phyloP scores from a whole-genome alignment of 495 filamentous ascomycete species.

The Hypoxylon crocopeplum region DNA sequence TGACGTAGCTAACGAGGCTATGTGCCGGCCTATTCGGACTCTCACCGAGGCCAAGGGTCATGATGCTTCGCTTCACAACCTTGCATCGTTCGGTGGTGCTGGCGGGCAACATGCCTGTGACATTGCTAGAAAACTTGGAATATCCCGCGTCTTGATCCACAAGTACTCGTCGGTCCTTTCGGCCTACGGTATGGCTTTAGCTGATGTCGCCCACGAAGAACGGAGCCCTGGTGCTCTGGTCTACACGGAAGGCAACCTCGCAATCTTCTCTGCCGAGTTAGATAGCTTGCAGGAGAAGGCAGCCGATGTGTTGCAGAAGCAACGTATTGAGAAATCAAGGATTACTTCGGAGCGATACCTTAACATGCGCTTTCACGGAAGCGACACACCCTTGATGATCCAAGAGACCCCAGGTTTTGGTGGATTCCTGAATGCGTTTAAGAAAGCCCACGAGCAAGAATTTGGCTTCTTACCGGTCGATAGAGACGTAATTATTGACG shows the following conservation, averaged over 20 bases:
- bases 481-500: slow-evolving; percentile 79
- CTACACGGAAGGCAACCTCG: slow-evolving; percentile 48
- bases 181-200: slow-evolving; percentile 95
- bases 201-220: slow-evolving; percentile 89
- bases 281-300: slow-evolving; percentile 64
- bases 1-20: slow-evolving; percentile 93
- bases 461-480: slow-evolving; percentile 79
- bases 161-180: slow-evolving; percentile 93
- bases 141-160: slow-evolving; percentile 86
- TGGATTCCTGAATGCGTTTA: slow-evolving; percentile 64
- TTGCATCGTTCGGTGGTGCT: slow-evolving; percentile 93
- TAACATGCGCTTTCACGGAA: slow-evolving; percentile 86
- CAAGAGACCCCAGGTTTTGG: slow-evolving; percentile 58
- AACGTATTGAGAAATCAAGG: slow-evolving; percentile 64
- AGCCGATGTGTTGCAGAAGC: slow-evolving; percentile 64
- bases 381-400: slow-evolving; percentile 86
- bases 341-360: slow-evolving; percentile 86
- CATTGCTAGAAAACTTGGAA: slow-evolving; percentile 87
- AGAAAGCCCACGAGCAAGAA: slow-evolving; percentile 76
- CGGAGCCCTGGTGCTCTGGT: too few relatives aligned
- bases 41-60: slow-evolving; percentile 93
- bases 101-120: slow-evolving; percentile 97
- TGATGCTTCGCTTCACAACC: slow-evolving; percentile 85
- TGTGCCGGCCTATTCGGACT: slow-evolving; percentile 91
- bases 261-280: slow-evolving; percentile 90